Evolutionary conservation across 2,329 filamentous ascomycete species (phyloP).

Genomic region (Sodiomyces alkalinus): DNA sequence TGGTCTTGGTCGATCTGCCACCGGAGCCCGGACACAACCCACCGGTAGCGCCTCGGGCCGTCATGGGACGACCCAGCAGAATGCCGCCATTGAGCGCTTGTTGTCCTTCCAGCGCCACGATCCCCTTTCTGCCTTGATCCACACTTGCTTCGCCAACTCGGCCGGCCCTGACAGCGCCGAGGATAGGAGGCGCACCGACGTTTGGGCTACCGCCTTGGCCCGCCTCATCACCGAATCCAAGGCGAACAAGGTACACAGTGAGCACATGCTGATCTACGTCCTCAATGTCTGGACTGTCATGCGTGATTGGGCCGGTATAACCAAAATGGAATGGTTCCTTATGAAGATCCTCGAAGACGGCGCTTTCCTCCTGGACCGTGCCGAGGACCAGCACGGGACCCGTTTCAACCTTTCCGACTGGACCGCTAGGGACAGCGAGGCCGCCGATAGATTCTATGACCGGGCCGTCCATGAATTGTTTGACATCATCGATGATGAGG

Average conservation of each 20-base stretch:
- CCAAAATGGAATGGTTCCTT: slow-evolving; percentile 83
- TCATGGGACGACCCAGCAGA: slow-evolving; percentile 20
- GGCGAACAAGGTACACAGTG: slow-evolving; percentile 57
- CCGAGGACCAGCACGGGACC: slow-evolving; percentile 62
- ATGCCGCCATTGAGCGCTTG: slow-evolving; percentile 63
- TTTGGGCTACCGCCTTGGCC: slow-evolving; percentile 81
- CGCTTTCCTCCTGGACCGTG: slow-evolving; percentile 74
- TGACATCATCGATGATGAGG: slow-evolving; percentile 71
- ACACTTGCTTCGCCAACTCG: slow-evolving; percentile 81
- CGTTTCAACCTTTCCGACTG: slow-evolving; percentile 58
- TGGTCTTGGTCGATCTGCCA: slow-evolving; percentile 38
- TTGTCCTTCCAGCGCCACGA: slow-evolving; percentile 83
- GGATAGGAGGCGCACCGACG: slow-evolving; percentile 61
- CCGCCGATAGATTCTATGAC: slow-evolving; percentile 79
- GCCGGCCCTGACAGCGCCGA: slow-evolving; percentile 69
- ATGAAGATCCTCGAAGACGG: slow-evolving; percentile 92
- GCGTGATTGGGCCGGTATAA: slow-evolving; percentile 78
- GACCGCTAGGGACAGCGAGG: slow-evolving; percentile 64
- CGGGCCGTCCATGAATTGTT: slow-evolving; percentile 69
- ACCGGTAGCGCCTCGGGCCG: slow-evolving; percentile 17
- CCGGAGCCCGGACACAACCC: too few relatives aligned
- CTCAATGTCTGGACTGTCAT: slow-evolving; percentile 78
- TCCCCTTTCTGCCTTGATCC: slow-evolving; percentile 68
- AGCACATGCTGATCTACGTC: slow-evolving; percentile 69
- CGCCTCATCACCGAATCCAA: slow-evolving; percentile 66